Evolutionary conservation across 371 early-diverging fungal species (phyloP), one percentile per base, ranked within the genome.

Genomic region (Mortierella sp.): DNA sequence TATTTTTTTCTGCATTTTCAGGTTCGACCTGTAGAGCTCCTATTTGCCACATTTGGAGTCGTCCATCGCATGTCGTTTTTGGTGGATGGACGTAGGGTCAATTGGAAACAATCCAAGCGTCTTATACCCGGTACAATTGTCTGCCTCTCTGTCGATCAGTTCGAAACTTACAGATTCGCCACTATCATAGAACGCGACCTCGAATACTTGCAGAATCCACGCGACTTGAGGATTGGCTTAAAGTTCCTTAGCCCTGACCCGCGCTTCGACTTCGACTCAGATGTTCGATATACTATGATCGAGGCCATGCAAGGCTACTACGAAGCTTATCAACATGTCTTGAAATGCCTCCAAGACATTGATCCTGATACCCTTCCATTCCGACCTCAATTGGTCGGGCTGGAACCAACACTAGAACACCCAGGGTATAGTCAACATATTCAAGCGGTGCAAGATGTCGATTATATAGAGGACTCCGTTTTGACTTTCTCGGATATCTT

Each of bases 51-150:
- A 22, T 70, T 84, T 9, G 87, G 88, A 52, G 65, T 89, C 0
- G 67, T 88, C 2, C 88, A 90, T 72, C 84, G 91, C 19, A 84
- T 91, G 65, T 79, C 85, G 5, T 91, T 91, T 36, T 73, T 87
- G 5, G 65, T 89, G 4, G 88, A 86, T 10, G 86, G 88, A 36
- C 79, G 79, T 67, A 86, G 83, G n/a, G 85, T 88, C 7, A 76
- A 81, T 9, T 90, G 91, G 91, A 65, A 60, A 8, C 86, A 86
- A 36, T 88, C 89, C 3, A 91, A 89, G 65, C 84, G 91, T 22
- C 77, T 91, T 41, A 84, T 91, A 59, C 86, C 89, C 62, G 92
- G 89, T 36, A 71, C 89, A 3, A 67, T 89, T n/a, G 90, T 90
- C 1, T 75, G 88, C 19, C 70, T 89, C 10, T 88, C 89, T 3